A percentile compares a stretch with the other conserved stretches of the same genome.
phyloP scores from a whole-genome alignment of 768 basidiomycete genomes.

The Russula earlei region DNA sequence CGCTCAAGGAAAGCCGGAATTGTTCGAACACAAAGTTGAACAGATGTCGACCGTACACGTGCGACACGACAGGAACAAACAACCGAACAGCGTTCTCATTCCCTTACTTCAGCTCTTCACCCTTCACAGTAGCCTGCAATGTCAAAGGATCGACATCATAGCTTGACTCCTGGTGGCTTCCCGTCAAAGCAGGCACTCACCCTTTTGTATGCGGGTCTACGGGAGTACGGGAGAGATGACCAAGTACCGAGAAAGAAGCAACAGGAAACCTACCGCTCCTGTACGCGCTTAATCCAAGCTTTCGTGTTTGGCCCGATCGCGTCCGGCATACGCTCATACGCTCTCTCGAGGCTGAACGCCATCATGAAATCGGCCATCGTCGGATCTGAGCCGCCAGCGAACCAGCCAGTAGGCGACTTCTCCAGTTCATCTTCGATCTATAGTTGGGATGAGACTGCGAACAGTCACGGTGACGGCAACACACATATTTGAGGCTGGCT shows the following conservation, averaged over 20 bases:
- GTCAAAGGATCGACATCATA: neutral
- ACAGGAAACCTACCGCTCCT: slow-evolving; percentile 27
- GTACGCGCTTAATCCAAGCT: slow-evolving; percentile 32
- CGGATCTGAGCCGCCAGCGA: slow-evolving; percentile 35
- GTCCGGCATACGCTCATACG: slow-evolving; percentile 14
- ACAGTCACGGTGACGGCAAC: neutral
- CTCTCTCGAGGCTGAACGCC: slow-evolving; percentile 31
- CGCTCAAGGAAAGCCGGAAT: too few relatives aligned
- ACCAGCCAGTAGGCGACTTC: slow-evolving; percentile 21
- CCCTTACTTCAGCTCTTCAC: slow-evolving; percentile 19
- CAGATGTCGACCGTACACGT: too few relatives aligned
- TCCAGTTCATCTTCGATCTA: slow-evolving; percentile 11
- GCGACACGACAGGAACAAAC: neutral
- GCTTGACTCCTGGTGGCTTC: neutral
- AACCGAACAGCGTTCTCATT: neutral
- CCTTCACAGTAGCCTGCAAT: slow-evolving; percentile 22
- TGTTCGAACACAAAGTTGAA: too few relatives aligned
- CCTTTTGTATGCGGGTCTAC: slow-evolving; percentile 28
- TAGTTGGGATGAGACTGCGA: neutral
- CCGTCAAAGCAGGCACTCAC: slow-evolving; percentile 19
- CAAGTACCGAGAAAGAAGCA: neutral
- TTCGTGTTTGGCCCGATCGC: slow-evolving; percentile 28
- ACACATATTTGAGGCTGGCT: slow-evolving; percentile 26
- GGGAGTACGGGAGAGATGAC: neutral
- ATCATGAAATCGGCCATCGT: slow-evolving; percentile 41